Conservation (phyloP, 106 monocot species). For the Dendrobium officinale region DNA sequence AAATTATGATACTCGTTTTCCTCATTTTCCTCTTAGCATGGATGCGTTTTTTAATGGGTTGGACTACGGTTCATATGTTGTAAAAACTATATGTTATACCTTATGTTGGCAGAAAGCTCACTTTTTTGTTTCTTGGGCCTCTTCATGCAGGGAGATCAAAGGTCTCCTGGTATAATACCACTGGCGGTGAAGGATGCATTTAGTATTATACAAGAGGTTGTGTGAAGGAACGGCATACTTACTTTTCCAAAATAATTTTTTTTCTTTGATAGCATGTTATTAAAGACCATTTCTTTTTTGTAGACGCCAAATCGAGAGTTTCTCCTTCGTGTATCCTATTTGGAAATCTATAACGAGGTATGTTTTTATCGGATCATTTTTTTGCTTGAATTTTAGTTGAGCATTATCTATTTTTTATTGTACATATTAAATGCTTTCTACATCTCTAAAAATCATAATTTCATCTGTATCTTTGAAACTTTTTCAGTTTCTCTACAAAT, state of each 20-base stretch:
- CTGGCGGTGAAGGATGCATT: slow-evolving; percentile 98
- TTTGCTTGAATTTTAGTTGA: neutral
- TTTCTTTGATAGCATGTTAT: slow-evolving; percentile 3
- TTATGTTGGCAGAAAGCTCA: neutral
- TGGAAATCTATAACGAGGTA: slow-evolving; percentile 99
- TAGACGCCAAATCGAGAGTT: slow-evolving; percentile 94
- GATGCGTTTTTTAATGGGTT: neutral
- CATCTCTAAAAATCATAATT: neutral
- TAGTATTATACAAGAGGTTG: slow-evolving; percentile 94
- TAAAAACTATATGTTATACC: neutral
- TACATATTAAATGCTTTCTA: neutral
- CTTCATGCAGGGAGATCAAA: slow-evolving; percentile 82
- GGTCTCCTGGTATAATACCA: slow-evolving; percentile 94
- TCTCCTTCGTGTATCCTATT: slow-evolving; percentile 91
- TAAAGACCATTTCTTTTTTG: slow-evolving; percentile 1
- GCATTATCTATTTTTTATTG: neutral
- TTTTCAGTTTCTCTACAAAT: neutral
- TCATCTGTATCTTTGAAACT: neutral
- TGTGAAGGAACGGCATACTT: neutral
- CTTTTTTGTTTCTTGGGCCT: slow-evolving; percentile 8
- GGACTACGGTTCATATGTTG: neutral
- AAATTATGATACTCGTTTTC: neutral
- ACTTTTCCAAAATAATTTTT: neutral
- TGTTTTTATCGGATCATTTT: slow-evolving; percentile 1
- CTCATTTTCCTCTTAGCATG: neutral